These are phyloP conservation scores for Skeletonema costatum DNA, from an alignment of 108 stramenopile species.

Conservation along the genomic window DNA sequence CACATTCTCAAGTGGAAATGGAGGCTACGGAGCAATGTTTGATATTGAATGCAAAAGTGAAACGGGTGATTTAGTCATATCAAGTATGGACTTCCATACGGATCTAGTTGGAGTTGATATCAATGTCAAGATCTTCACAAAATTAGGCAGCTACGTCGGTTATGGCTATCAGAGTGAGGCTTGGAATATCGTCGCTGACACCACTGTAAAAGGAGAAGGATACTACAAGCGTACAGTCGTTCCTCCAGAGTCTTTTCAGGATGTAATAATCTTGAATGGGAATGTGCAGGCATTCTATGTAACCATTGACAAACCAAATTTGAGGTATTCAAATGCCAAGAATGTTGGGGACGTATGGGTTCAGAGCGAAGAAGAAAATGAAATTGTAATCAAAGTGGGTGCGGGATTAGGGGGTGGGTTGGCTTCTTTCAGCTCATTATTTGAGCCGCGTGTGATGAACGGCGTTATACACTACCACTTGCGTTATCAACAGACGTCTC, in stretches of 20 bases:
- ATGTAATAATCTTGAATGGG: background rate
- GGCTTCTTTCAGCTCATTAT: background rate
- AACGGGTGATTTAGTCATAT: constrained; percentile 7
- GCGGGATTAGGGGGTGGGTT: background rate
- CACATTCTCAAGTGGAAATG: constrained; percentile 22
- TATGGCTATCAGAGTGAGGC: background rate
- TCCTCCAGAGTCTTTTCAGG: background rate
- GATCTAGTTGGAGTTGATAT: constrained; percentile 4
- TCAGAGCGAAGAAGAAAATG: background rate
- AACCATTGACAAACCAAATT: constrained; percentile 15
- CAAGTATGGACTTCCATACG: constrained; percentile 21
- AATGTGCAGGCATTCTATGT: constrained; percentile 21
- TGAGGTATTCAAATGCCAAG: constrained; percentile 17
- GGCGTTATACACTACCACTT: constrained; percentile 1
- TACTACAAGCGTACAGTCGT: constrained; percentile 14
- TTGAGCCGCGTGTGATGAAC: constrained; percentile 3
- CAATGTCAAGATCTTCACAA: constrained; percentile 22
- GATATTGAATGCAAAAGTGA: constrained; percentile 13
- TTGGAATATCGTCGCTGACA: constrained; percentile 15
- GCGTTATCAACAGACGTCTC: background rate
- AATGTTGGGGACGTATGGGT: constrained; percentile 2
- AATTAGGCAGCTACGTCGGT: constrained; percentile 4
- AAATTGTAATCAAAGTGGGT: background rate
- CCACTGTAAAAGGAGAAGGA: constrained; percentile 24
- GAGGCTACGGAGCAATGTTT: constrained; percentile 20